phyloP scores from a whole-genome alignment of 1,284 basidiomycete species.

The Gomphus bonarii region DNA sequence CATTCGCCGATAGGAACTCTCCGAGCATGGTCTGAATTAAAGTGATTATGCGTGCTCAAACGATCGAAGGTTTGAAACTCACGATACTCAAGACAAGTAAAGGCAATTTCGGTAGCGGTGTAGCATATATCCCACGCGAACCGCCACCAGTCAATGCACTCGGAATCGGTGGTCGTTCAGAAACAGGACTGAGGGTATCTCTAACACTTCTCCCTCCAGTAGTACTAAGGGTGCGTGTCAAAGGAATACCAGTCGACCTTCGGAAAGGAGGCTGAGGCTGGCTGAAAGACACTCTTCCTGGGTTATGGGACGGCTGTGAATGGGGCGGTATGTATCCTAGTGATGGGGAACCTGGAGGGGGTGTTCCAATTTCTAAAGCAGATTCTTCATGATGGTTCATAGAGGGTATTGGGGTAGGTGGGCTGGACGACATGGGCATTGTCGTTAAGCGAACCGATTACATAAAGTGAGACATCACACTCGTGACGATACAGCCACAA shows the following conservation, averaged over 20 bases:
- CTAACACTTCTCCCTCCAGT: slow-evolving; percentile 1
- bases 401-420: neutral
- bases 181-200: slow-evolving; percentile 1
- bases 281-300: slow-evolving; percentile 6
- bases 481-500: too few species aligned
- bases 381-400: neutral
- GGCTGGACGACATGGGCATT: neutral
- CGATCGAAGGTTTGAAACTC: slow-evolving; percentile 22
- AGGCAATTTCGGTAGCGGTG: slow-evolving; percentile 77
- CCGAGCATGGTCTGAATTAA: slow-evolving; percentile 73
- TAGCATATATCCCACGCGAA: slow-evolving; percentile 44
- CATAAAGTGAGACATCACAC: neutral
- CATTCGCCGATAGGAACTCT: slow-evolving; percentile 86
- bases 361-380: slow-evolving; percentile 2
- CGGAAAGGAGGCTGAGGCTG: neutral
- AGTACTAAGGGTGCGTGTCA: slow-evolving; percentile 7
- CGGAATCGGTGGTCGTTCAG: slow-evolving; percentile 59
- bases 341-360: neutral
- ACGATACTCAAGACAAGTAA: slow-evolving; percentile 91
- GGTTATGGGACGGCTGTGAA: neutral
- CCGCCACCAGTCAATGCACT: slow-evolving; percentile 55
- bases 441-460: neutral
- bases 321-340: neutral
- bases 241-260: neutral
- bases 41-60: slow-evolving; percentile 10